Evolutionary conservation across 1,284 basidiomycete genomes (phyloP).

Genomic region (Cutaneotrichosporon sp.): DNA sequence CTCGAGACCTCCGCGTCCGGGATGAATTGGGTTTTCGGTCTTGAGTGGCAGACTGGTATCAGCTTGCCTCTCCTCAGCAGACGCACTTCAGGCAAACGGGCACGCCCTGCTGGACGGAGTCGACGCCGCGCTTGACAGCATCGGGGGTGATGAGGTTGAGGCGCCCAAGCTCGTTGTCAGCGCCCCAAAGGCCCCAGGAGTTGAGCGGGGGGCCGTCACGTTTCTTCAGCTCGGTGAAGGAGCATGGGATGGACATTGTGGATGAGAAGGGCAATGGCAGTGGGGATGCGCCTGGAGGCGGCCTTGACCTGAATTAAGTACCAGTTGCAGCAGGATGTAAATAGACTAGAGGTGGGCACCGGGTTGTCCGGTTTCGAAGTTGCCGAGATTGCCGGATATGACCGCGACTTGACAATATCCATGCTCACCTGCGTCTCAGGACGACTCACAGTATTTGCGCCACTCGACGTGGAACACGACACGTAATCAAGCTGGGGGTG

Average conservation of each 20-base stretch:
- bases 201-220: conserved; percentile 27
- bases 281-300: no score
- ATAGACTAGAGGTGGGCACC: no score
- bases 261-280: not conserved
- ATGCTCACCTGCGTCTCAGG: no score
- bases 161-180: conserved; percentile 30
- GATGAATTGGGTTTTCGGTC: conserved; percentile 4
- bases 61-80: not conserved
- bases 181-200: conserved; percentile 34
- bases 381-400: no score
- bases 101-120: conserved; percentile 27
- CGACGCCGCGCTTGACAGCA: conserved; percentile 23
- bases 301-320: not conserved
- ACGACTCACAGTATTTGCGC: no score
- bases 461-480: no score
- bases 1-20: conserved; percentile 8
- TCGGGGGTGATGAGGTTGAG: conserved; percentile 34
- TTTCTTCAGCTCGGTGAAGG: conserved; percentile 11
- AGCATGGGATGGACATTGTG: not conserved
- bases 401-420: no score
- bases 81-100: conserved; percentile 32
- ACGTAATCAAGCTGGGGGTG: no score
- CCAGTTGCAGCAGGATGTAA: no score
- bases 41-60: conserved; percentile 15
- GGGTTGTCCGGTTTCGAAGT: no score